Base-by-base conservation (phyloP, 1,284 basidiomycete species). In the Salmacisia buchloeana region DNA sequence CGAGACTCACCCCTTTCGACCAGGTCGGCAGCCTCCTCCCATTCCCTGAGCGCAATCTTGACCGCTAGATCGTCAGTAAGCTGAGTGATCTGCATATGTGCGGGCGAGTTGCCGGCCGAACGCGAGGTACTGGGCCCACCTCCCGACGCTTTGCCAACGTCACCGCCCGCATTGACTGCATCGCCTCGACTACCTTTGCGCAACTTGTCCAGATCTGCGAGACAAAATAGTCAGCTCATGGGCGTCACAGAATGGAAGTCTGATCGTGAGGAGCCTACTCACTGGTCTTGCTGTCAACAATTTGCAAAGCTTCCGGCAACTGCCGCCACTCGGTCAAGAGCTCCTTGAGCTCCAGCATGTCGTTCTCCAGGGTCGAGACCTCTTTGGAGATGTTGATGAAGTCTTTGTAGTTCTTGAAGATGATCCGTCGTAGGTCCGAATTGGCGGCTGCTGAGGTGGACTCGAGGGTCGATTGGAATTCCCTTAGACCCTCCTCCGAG, bases 341-440 rank as follows among this genome's bases (percentile, higher is more conserved):
- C 65, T 94, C 91, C 79, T 97, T 97, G 78, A 98, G 86, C 77
- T 97, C 94, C 38, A 97, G 85, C 90, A 97, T 92, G 79, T 97
- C 94, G 78, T 94, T 97, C 82, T 98, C 94, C 12, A 99, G 85
- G 0, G 90, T 89, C 6, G 91, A 89, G 54, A 98, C 94, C 81
- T 98, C 96, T 77, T 97, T 98, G 7, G 93, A 96, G 52, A 98
- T 92, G 52, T 89, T 85, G 56, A 99, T 92, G 77, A 98, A 97
- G 77, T 97, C 92, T 41, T 91, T 88, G 77, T 97, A 98, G 81
- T 82, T 82, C 29, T 75, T 77, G 62, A 74, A 73, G 6, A 79
- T 73, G 54, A 75, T 74, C 6, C 67, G 61, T 60, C 74, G 73
- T 39, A 75, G 63, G 36, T 77, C 75, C 54, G 72, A 65, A 41